Conservation (phyloP, 768 basidiomycete genomes). For the Pleurotus salmoneostramineus region DNA sequence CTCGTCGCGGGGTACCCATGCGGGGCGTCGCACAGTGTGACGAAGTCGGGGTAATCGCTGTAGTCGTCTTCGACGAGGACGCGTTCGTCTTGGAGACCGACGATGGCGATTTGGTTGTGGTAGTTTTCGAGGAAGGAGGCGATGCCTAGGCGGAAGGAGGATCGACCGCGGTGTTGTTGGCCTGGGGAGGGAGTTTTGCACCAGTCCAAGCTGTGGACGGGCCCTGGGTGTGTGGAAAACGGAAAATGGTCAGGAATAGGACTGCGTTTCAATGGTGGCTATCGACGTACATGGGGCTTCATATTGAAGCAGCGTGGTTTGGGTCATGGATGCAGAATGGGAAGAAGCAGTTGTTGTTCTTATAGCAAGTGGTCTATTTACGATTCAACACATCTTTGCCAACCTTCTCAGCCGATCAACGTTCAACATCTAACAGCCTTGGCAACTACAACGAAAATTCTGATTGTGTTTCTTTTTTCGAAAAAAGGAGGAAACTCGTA, state of each 20-base stretch:
- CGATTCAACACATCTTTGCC: neutral
- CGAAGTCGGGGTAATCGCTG: slow-evolving; percentile 82
- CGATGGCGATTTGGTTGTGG: slow-evolving; percentile 75
- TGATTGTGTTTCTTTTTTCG: neutral
- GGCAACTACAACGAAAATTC: neutral
- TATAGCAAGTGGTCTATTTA: too few relatives aligned
- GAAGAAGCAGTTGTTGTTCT: neutral
- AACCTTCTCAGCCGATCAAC: neutral
- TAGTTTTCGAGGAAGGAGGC: slow-evolving; percentile 85
- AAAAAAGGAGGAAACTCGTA: too few relatives aligned
- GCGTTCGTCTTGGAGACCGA: slow-evolving; percentile 80
- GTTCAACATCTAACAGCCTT: neutral
- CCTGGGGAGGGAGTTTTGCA: slow-evolving; percentile 77
- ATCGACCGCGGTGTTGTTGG: slow-evolving; percentile 67
- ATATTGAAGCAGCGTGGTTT: slow-evolving; percentile 73
- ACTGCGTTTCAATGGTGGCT: neutral
- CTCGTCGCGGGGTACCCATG: slow-evolving; percentile 94
- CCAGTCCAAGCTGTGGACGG: slow-evolving; percentile 85
- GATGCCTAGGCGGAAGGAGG: slow-evolving; percentile 80
- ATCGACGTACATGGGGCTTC: slow-evolving; percentile 69
- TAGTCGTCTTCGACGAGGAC: slow-evolving; percentile 86
- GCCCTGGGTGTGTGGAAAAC: slow-evolving; percentile 47
- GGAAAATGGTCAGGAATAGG: slow-evolving; percentile 6
- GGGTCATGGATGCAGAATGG: slow-evolving; percentile 42
- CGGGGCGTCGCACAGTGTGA: slow-evolving; percentile 75